Conservation (phyloP, 1,284 basidiomycete species). For the Ustilago nuda region DNA sequence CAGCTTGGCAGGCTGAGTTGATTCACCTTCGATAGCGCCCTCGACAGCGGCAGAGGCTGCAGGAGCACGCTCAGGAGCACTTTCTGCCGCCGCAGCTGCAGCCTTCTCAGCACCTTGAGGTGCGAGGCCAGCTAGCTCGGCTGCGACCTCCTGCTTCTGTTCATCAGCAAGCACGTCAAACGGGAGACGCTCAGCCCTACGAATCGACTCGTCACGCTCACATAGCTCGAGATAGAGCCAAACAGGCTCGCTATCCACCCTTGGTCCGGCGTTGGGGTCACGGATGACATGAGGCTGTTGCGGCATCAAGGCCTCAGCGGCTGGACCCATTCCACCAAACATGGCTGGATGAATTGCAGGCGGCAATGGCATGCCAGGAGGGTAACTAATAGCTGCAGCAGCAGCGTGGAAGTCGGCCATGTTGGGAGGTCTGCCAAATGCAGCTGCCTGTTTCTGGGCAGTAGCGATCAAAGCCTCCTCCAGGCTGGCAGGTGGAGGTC, state of each 20-base stretch:
- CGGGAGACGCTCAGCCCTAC: conserved; percentile 32
- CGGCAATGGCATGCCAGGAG: conserved; percentile 41
- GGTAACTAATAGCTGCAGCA: conserved; percentile 41
- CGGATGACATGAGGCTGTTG: conserved; percentile 41
- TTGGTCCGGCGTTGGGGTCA: conserved; percentile 57
- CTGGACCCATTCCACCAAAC: conserved; percentile 30
- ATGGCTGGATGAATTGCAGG: conserved; percentile 38
- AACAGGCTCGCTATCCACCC: conserved; percentile 66
- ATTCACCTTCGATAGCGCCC: conserved; percentile 3
- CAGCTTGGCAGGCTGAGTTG: not conserved
- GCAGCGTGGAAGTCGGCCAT: conserved; percentile 50
- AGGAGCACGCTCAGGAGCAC: not conserved
- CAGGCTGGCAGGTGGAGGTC: conserved; percentile 35
- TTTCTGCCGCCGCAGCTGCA: not conserved
- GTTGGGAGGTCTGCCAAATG: conserved; percentile 34
- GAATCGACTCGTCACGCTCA: conserved; percentile 55
- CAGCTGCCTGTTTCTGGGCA: conserved; percentile 44
- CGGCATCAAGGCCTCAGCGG: conserved; percentile 18
- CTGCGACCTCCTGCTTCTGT: conserved; percentile 26
- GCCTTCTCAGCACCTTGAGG: conserved; percentile 1
- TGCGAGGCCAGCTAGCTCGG: conserved; percentile 16
- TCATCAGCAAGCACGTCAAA: conserved; percentile 30
- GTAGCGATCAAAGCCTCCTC: conserved; percentile 47
- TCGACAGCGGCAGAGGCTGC: not conserved
- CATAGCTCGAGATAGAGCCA: conserved; percentile 66